Base-by-base conservation (phyloP, 2,329 filamentous ascomycete species). In the Hypoxylon sp. region DNA sequence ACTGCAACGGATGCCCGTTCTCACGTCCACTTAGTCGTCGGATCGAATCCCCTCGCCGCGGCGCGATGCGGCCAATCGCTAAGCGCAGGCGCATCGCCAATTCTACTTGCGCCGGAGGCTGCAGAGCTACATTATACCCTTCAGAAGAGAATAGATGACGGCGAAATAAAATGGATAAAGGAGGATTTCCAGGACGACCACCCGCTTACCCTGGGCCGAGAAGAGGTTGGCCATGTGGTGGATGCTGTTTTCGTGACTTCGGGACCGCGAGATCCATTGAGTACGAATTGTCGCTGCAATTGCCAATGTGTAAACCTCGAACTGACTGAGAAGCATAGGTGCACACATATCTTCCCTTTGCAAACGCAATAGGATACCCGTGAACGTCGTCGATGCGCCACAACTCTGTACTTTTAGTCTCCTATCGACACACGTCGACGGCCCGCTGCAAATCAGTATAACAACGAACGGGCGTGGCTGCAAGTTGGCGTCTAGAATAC, bases 381-480 rank as follows among this genome's bases (percentile, higher is more conserved):
- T 99, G 74, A 99, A 99, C 78, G 93, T 98, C 24, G 87, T 93
- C 63, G 95, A 99, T 79, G 87, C 91, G 0, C 92, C 94, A 0
- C 84, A 87, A 32, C 89, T 98, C 15, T 97, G 93, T 80, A 92
- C 92, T 24, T 97, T 99, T 77, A 91, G 91, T 4, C 84, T 99
- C 54, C 87, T 98, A 47, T 95, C 93, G 22, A 96, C 92, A 6
- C 89, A 98, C 77, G 89, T 87, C 56, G 94, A 97, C 73, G 95
- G 95, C 0, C 94, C 95, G 8, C 83, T 99, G 41, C 95, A 98
- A 75, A 90, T 99, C 64, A 95, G 95, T 65, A 91, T 99, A 60
- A 98, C 95, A 2, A 98, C 95, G 0, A 97, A 96, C 61, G 94
- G 95, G 19, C 90, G 91, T 71, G 95, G 95, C 1, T 98, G 95